Conservation (phyloP, 805 yeast genomes). For the Metschnikowia arizonensis region DNA sequence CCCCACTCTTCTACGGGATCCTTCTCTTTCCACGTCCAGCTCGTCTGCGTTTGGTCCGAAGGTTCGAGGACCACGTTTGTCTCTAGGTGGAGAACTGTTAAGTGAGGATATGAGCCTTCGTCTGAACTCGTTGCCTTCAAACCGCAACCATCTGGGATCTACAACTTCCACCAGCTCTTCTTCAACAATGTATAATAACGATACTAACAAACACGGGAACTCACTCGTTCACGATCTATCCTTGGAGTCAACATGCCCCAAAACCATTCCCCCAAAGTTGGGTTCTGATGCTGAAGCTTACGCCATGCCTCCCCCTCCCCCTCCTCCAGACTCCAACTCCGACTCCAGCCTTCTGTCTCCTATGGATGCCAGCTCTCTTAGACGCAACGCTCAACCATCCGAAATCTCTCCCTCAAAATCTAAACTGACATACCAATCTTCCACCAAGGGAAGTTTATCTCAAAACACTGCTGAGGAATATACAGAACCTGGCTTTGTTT, state of each 20-base stretch:
- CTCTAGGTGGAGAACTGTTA: conserved; percentile 1
- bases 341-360: conserved; percentile 1
- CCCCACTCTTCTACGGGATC: not conserved
- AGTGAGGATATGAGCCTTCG: not conserved
- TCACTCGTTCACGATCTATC: not conserved
- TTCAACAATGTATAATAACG: not conserved
- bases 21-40: not conserved
- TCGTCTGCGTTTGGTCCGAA: not conserved
- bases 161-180: conserved; percentile 1
- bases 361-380: not conserved
- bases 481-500: conserved; percentile 16
- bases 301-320: conserved; percentile 5
- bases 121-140: not conserved
- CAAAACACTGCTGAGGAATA: not conserved
- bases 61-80: not conserved
- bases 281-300: not conserved
- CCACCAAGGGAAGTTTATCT: not conserved
- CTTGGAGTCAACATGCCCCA: not conserved
- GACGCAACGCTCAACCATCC: not conserved
- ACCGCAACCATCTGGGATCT: not conserved
- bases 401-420: conserved; percentile 1
- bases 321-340: conserved; percentile 2
- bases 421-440: conserved; percentile 3
- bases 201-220: not conserved
- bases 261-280: not conserved